Evolutionary conservation across 208 protist species (phyloP).

Genomic region (Perkinsela sp.): DNA sequence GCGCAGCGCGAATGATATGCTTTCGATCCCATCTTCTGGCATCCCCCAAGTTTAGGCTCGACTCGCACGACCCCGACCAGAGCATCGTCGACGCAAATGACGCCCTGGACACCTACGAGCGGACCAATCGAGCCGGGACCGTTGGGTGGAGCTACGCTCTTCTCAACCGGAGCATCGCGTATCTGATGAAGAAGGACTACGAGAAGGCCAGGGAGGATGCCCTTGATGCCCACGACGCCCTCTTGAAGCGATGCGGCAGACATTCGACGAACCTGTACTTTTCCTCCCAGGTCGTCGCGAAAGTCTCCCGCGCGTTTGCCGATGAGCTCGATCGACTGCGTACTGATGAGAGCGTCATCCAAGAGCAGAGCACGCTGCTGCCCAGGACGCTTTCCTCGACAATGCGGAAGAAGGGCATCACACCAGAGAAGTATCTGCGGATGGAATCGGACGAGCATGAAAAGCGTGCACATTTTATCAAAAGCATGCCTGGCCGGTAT

Average conservation of each 20-base stretch:
- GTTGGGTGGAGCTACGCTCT: neutral
- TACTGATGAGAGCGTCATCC: neutral
- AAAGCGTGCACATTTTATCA: neutral
- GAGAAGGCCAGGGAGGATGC: neutral
- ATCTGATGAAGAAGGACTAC: neutral
- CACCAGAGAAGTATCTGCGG: neutral
- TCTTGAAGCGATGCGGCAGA: neutral
- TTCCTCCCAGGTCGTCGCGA: neutral
- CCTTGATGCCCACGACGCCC: neutral
- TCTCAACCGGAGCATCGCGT: neutral
- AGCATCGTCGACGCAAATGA: neutral
- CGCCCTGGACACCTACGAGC: neutral
- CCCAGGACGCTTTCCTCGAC: neutral
- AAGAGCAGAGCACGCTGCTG: neutral
- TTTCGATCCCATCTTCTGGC: no score
- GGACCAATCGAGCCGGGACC: neutral
- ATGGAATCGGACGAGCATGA: neutral
- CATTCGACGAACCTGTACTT: neutral
- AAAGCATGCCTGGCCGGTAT: neutral
- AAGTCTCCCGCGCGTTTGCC: neutral
- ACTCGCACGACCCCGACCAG: neutral
- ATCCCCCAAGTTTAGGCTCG: neutral
- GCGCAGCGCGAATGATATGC: no score
- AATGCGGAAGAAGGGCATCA: neutral
- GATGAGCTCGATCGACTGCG: neutral